These are phyloP conservation scores for Zymoseptoria crescenta DNA, from an alignment of 2,329 filamentous ascomycete species.

Conservation along the genomic window DNA sequence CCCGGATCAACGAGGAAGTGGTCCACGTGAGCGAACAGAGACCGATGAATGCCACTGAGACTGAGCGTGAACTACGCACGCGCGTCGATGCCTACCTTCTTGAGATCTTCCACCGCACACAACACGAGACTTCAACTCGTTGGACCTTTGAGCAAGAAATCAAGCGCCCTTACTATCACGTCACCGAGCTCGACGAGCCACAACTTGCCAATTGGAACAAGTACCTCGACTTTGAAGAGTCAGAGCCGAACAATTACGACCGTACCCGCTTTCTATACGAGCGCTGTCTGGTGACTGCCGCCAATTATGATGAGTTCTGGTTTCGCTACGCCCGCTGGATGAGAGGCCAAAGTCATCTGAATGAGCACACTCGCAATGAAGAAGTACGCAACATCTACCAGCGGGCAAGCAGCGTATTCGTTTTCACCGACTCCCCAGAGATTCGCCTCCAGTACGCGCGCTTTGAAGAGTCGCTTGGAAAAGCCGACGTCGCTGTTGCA, in stretches of 20 bases:
- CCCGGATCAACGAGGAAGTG: slow-evolving; percentile 63
- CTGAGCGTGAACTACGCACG: slow-evolving; percentile 72
- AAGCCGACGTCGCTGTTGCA: slow-evolving; percentile 69
- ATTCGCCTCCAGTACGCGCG: slow-evolving; percentile 87
- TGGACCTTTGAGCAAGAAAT: slow-evolving; percentile 94
- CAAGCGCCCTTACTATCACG: slow-evolving; percentile 94
- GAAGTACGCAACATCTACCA: slow-evolving; percentile 89
- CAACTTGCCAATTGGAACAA: slow-evolving; percentile 90
- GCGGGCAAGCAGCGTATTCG: slow-evolving; percentile 74
- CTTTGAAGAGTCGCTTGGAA: slow-evolving; percentile 80
- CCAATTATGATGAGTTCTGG: slow-evolving; percentile 97
- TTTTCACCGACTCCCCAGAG: slow-evolving; percentile 75
- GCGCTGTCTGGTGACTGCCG: slow-evolving; percentile 83
- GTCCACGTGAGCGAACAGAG: slow-evolving; percentile 54
- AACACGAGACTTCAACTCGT: slow-evolving; percentile 80
- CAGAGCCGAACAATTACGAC: slow-evolving; percentile 61
- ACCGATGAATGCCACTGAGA: slow-evolving; percentile 66
- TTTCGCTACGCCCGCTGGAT: slow-evolving; percentile 96
- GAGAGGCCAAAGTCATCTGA: slow-evolving; percentile 67
- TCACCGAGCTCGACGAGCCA: slow-evolving; percentile 78
- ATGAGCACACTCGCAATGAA: slow-evolving; percentile 73
- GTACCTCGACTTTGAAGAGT: slow-evolving; percentile 92
- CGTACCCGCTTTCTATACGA: slow-evolving; percentile 83
- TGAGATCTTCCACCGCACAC: slow-evolving; percentile 70
- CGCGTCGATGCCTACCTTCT: slow-evolving; percentile 76